A percentile compares a stretch with the other conserved stretches of the same genome.
phyloP scores from a whole-genome alignment of 2,329 filamentous ascomycete species.

The Colletotrichum gigasporum region DNA sequence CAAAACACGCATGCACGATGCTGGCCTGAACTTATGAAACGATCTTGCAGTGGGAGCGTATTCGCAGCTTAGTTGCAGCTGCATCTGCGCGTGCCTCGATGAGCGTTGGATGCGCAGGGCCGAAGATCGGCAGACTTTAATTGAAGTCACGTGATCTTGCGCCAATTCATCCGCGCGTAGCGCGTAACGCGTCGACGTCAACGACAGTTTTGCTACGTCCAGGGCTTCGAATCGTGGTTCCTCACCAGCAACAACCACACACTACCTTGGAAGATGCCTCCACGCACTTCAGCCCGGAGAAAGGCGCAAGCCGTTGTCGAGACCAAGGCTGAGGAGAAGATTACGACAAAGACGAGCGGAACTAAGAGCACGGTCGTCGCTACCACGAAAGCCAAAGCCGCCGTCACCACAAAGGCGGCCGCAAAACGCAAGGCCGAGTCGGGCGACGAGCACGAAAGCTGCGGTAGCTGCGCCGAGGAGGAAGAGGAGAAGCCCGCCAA shows the following conservation, averaged over 20 bases:
- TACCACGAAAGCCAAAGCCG: slow-evolving; percentile 18
- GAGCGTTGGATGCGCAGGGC: no score
- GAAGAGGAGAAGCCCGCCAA: slow-evolving; percentile 44
- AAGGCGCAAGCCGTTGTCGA: slow-evolving; percentile 39
- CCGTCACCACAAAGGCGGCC: slow-evolving; percentile 30
- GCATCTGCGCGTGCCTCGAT: neutral
- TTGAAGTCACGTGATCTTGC: slow-evolving; percentile 27
- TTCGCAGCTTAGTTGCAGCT: neutral
- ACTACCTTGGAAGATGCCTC: slow-evolving; percentile 44
- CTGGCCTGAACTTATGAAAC: neutral
- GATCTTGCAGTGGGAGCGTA: neutral
- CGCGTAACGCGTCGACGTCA: slow-evolving; percentile 20
- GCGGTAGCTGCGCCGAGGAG: slow-evolving; percentile 34
- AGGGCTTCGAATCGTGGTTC: no score
- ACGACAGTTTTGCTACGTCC: neutral
- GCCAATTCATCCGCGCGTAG: slow-evolving; percentile 5
- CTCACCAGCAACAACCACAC: neutral
- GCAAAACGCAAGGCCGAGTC: slow-evolving; percentile 44
- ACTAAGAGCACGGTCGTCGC: slow-evolving; percentile 16
- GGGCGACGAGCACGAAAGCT: slow-evolving; percentile 37
- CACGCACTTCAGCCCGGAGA: slow-evolving; percentile 44
- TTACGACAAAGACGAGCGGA: slow-evolving; percentile 29
- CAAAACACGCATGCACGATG: neutral
- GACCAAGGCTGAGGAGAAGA: slow-evolving; percentile 34
- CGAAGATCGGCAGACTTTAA: no score